Conservation (phyloP, 345 rosid species). For the Rhodamnia argentea region DNA sequence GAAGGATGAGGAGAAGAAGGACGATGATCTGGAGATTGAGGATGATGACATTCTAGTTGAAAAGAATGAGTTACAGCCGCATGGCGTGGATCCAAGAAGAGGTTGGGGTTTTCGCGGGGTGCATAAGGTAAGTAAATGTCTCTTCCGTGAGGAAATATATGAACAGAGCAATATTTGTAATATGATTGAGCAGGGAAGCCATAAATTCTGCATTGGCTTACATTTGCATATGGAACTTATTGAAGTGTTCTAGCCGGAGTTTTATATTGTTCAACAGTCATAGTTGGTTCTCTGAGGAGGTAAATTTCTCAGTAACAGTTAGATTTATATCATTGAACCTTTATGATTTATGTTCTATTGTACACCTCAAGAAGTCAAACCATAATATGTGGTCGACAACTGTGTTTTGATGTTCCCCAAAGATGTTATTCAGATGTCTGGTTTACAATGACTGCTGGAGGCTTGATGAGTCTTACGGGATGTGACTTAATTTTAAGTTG, state of each 20-base stretch:
- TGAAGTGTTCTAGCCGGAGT: not conserved
- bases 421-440: not conserved
- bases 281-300: not conserved
- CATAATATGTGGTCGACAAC: not conserved
- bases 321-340: not conserved
- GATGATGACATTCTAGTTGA: constrained; percentile 23
- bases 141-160: not conserved
- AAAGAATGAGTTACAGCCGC: constrained; percentile 53
- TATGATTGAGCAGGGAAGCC: not conserved
- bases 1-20: constrained; percentile 8
- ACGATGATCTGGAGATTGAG: constrained; percentile 17
- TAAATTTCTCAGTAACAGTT: not conserved
- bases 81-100: constrained; percentile 80
- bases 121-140: constrained; percentile 46
- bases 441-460: not conserved
- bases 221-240: not conserved
- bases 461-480: not conserved
- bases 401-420: not conserved
- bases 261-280: not conserved
- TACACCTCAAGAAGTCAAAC: not conserved
- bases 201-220: not conserved
- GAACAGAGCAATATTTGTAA: not conserved
- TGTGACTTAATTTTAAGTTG: not conserved
- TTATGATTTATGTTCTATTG: not conserved
- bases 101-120: constrained; percentile 97